Evolutionary conservation across 1,139 yeast species (phyloP), one percentile per base, ranked within the genome.

Genomic region (Blastobotrys persicus): DNA sequence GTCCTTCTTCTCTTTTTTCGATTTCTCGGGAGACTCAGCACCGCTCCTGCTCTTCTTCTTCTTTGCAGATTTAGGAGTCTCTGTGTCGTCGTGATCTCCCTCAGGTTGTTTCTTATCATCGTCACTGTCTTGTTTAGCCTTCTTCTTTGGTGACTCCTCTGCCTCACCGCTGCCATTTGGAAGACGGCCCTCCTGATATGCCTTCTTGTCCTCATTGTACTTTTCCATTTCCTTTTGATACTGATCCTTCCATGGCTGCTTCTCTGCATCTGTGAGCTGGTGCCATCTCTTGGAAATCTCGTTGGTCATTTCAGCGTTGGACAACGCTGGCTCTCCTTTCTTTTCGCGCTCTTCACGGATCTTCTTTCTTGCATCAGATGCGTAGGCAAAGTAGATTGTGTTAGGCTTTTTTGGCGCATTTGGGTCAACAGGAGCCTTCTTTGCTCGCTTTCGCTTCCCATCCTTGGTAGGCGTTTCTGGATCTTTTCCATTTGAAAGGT

Each of bases 361-460:
- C 23, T 52, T 44, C 39, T 59, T 58, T 9, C 72, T 64, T 19
- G 61, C 63, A 26, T 59, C 66, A 28, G 57, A 78, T 53, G 81
- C 80, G 78, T 80, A 88, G 38, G 91, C 85, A 68, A 88, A 87
- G 72, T 83, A 88, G 51, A 87, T 85, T 34, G 96, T 88, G 63
- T 86, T 71, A 70, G 74, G 81, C 71, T 77, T 76, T 66, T 75
- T 75, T 50, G 81, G 81, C 37, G 79, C 80, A 54, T 75, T 73
- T 40, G 80, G 80, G 59, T 77, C 88, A 18, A 50, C 54, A 4
- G 53, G 51, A 33, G 50, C 47, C 47, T 42, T 45, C 61, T 74
- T 77, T 62, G 77, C 80, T 55, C 66, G 75, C 64, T 74, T 79
- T 66, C 78, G 80, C 69, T 75, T 77, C 63, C 72, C 69, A 41